Evolutionary conservation across 805 yeast genomes (phyloP).

Genomic region (Hanseniaspora jakobsenii): DNA sequence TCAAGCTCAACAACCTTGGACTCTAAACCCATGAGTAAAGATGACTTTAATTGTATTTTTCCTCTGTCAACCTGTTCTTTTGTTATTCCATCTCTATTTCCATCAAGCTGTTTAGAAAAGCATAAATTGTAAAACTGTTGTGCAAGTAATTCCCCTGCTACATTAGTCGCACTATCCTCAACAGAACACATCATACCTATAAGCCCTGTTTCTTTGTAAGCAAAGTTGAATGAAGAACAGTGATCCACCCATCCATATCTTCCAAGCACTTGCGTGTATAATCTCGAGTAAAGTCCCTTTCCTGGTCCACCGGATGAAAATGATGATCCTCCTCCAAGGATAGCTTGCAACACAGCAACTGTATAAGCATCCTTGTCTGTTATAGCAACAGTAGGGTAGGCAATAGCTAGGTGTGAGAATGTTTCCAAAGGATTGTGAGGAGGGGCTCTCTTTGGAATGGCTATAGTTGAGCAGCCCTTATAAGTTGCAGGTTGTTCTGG

Average conservation of each 20-base stretch:
- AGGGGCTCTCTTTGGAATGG: conserved; percentile 44
- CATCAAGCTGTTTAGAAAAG: neutral
- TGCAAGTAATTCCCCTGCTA: conserved; percentile 67
- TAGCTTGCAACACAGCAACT: conserved; percentile 74
- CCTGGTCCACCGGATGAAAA: conserved; percentile 99
- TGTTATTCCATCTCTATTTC: conserved; percentile 49
- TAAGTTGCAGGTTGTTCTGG: conserved; percentile 16
- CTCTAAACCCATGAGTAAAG: conserved; percentile 84
- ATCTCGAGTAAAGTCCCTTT: conserved; percentile 92
- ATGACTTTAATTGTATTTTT: conserved; percentile 78
- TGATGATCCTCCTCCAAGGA: conserved; percentile 94
- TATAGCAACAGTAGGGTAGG: conserved; percentile 77
- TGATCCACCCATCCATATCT: conserved; percentile 85
- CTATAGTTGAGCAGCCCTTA: conserved; percentile 18
- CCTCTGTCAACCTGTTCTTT: conserved; percentile 74
- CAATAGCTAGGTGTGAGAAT: conserved; percentile 73
- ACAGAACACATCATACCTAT: conserved; percentile 83
- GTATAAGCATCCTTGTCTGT: conserved; percentile 81
- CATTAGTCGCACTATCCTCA: conserved; percentile 73
- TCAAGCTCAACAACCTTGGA: conserved; percentile 87
- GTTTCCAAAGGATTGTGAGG: conserved; percentile 58
- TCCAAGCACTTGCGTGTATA: conserved; percentile 82
- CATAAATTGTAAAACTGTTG: conserved; percentile 36
- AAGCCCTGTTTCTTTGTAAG: conserved; percentile 80
- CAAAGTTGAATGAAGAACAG: conserved; percentile 77